Percentiles rank a stretch among this genome's conserved stretches.
Evolutionary conservation across 805 yeast species (phyloP).

Genomic region (Barnettozyma populi): DNA sequence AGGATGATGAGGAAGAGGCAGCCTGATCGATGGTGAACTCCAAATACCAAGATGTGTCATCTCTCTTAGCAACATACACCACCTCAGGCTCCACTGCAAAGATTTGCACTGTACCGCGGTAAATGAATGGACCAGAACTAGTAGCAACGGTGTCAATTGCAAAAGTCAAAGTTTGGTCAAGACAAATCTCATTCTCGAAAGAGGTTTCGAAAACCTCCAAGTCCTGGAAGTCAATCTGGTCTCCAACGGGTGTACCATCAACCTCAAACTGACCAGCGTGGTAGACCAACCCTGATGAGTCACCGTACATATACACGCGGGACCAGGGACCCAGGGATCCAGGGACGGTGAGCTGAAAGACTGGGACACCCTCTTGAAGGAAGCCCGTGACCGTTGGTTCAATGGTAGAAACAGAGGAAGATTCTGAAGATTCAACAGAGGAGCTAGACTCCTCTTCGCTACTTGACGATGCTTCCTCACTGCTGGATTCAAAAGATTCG

Average conservation of each 20-base stretch:
- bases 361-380: conserved; percentile 8
- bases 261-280: neutral
- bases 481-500: neutral
- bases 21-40: neutral
- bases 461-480: too few species aligned
- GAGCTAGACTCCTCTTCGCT: neutral
- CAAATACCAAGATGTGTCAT: neutral
- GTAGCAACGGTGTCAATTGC: neutral
- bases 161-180: neutral
- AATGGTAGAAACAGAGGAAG: neutral
- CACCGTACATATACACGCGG: conserved; percentile 1
- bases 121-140: neutral
- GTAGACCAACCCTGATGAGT: neutral
- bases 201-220: neutral
- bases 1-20: neutral
- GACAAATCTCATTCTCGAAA: neutral
- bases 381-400: conserved; percentile 8
- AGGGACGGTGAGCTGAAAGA: conserved; percentile 14
- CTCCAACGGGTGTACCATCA: neutral
- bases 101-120: neutral
- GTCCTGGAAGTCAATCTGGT: neutral
- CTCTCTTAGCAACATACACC: neutral
- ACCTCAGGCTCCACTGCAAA: neutral
- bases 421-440: neutral
- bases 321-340: conserved; percentile 19